Conservation (phyloP, 345 rosid genomes). For the Populus davidiana region DNA sequence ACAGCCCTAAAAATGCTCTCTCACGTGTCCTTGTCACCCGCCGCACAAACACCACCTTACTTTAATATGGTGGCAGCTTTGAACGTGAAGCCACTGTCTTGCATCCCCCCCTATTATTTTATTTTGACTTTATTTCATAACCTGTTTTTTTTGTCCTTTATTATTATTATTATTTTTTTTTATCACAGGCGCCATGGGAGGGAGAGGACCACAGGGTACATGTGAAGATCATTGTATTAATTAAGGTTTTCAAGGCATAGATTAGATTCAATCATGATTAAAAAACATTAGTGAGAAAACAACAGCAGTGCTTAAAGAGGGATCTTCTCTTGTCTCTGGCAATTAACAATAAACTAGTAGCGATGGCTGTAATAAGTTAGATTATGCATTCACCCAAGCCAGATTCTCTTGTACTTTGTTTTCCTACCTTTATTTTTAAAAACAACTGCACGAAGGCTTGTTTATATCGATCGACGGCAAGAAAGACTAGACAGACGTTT, state of each 20-base stretch:
- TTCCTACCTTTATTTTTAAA: neutral
- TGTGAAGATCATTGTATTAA: neutral
- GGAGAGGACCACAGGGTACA: slow-evolving; percentile 15
- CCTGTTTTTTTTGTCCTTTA: neutral
- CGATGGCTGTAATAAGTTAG: too few species aligned
- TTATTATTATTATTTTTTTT: neutral
- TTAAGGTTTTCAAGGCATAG: neutral
- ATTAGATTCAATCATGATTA: slow-evolving; percentile 8
- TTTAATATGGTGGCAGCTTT: neutral
- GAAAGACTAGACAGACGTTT: too few species aligned
- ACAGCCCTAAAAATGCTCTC: slow-evolving; percentile 8
- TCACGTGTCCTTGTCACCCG: slow-evolving; percentile 39
- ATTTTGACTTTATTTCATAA: neutral
- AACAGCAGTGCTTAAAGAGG: neutral
- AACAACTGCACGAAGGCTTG: too few species aligned
- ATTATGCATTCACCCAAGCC: neutral
- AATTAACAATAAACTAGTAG: neutral
- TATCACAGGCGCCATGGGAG: slow-evolving; percentile 14
- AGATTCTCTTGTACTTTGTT: neutral
- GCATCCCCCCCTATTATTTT: slow-evolving; percentile 7
- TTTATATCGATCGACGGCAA: too few species aligned
- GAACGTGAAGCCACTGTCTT: neutral
- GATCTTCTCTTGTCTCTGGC: neutral
- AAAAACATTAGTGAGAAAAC: neutral
- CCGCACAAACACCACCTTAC: slow-evolving; percentile 31